Evolutionary conservation across 306 rosid species (phyloP).

Genomic region (Acacia crassicarpa): DNA sequence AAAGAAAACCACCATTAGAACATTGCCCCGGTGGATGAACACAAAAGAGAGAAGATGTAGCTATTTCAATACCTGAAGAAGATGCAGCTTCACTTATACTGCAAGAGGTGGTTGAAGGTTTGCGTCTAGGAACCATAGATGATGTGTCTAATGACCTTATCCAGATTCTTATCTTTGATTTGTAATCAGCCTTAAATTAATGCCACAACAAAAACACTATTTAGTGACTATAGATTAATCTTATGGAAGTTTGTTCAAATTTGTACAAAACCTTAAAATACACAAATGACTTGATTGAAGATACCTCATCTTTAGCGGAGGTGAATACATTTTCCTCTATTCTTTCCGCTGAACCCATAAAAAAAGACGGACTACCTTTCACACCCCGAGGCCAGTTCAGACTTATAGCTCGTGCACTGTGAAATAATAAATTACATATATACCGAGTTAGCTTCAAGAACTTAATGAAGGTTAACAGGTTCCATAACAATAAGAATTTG

Average conservation of each 20-base stretch:
- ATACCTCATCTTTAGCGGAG: slow-evolving; percentile 34
- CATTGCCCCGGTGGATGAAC: not conserved
- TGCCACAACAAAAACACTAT: not conserved
- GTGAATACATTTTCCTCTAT: not conserved
- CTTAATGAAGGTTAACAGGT: not conserved
- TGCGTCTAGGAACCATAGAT: not conserved
- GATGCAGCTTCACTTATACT: not conserved
- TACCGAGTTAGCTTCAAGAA: not conserved
- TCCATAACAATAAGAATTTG: not conserved
- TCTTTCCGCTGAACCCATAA: not conserved
- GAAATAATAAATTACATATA: slow-evolving; percentile 11
- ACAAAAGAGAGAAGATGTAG: not conserved
- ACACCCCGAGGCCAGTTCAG: not conserved
- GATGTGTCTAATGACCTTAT: not conserved
- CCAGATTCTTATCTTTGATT: not conserved
- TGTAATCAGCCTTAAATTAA: slow-evolving; percentile 32
- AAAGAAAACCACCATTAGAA: not conserved
- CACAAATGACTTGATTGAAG: not conserved
- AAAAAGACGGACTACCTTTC: not conserved
- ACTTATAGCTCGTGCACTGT: not conserved
- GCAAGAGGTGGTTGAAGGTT: not conserved
- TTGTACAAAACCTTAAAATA: not conserved
- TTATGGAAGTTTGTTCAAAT: not conserved
- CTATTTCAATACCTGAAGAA: not conserved
- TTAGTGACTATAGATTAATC: not conserved